Conservation (phyloP, 169 alveolate species). For the Plasmodium gonderi region DNA sequence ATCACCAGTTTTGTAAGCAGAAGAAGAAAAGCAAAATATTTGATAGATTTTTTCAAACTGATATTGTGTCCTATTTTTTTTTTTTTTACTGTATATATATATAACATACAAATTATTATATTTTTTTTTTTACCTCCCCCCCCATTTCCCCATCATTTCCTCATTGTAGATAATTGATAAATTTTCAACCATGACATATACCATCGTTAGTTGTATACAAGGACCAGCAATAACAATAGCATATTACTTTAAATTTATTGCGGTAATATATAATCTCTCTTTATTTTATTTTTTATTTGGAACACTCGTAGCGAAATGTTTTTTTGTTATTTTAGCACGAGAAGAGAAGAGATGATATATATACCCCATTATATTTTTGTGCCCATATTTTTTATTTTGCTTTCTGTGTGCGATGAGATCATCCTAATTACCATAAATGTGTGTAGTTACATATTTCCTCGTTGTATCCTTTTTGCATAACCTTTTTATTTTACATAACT, state of each 20-base stretch:
- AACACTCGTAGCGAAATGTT: no score
- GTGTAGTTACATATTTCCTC: neutral
- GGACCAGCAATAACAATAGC: conserved; percentile 74
- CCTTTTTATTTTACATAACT: neutral
- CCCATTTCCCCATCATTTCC: neutral
- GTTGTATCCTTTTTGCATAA: neutral
- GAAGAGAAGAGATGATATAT: no score
- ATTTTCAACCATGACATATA: conserved; percentile 69
- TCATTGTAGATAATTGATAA: conserved; percentile 32
- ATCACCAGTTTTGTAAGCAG: conserved; percentile 48
- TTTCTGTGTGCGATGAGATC: no score
- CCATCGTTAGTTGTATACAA: conserved; percentile 68
- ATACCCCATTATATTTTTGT: no score
- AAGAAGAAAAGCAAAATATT: neutral
- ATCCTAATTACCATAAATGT: no score
- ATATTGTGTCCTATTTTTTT: no score
- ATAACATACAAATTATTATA: no score
- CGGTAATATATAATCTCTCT: conserved; percentile 22
- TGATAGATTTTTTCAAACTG: no score
- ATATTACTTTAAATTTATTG: conserved; percentile 56
- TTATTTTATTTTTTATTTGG: no score
- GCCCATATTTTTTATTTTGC: no score
- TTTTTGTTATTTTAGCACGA: no score
- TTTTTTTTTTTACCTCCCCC: neutral
- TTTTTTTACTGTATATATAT: no score